Evolutionary conservation across 2,329 filamentous ascomycete genomes (phyloP).

Genomic region (Paracoccidioides lutzii): DNA sequence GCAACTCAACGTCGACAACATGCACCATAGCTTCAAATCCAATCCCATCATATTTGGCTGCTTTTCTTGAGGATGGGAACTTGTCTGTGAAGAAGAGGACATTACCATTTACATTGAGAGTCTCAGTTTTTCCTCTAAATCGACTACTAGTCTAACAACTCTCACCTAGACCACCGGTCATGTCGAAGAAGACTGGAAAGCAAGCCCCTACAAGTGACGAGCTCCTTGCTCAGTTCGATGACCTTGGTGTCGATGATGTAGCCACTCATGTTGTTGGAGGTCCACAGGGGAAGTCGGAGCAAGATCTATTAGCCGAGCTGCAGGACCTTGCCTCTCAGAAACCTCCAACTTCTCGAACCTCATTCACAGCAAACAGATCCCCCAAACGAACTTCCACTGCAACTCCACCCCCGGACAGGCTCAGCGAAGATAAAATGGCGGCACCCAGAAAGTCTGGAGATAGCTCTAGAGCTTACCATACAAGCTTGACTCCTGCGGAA

Average conservation of each 20-base stretch:
- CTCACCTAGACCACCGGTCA: slow-evolving; percentile 2
- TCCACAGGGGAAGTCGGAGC: slow-evolving; percentile 31
- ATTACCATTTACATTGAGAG: neutral
- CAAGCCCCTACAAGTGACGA: slow-evolving; percentile 33
- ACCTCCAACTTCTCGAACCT: slow-evolving; percentile 66
- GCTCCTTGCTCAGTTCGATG: slow-evolving; percentile 38
- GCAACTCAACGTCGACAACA: neutral
- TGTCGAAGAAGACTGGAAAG: slow-evolving; percentile 18
- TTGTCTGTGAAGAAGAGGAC: no score
- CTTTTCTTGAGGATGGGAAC: neutral
- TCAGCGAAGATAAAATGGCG: slow-evolving; percentile 51
- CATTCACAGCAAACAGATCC: slow-evolving; percentile 36
- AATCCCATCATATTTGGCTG: neutral
- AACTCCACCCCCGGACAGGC: slow-evolving; percentile 40
- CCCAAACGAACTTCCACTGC: slow-evolving; percentile 41
- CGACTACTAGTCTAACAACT: neutral
- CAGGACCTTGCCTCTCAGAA: slow-evolving; percentile 63
- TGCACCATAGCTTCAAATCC: neutral
- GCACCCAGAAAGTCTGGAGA: slow-evolving; percentile 60
- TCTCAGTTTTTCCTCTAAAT: neutral
- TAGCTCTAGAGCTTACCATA: slow-evolving; percentile 57
- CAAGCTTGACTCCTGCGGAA: slow-evolving; percentile 55
- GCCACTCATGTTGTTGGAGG: slow-evolving; percentile 8
- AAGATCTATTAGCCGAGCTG: slow-evolving; percentile 78
- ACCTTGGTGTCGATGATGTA: slow-evolving; percentile 28